A percentile compares a stretch with the other conserved stretches of the same genome.
Evolutionary conservation across 352 stramenopile species (phyloP).

Genomic region (Plasmopara viticola): DNA sequence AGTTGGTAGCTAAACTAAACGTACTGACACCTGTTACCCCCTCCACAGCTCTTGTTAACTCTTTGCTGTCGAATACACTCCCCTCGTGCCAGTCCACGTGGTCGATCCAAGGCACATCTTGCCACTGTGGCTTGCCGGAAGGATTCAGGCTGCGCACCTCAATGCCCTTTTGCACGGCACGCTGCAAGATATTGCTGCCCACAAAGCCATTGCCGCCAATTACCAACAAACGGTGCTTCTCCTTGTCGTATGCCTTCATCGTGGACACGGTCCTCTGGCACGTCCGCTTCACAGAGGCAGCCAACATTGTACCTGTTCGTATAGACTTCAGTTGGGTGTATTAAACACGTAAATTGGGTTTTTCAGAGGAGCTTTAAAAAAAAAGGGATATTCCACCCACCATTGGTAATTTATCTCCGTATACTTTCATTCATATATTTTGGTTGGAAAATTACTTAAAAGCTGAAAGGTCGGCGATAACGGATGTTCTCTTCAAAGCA

Average conservation of each 20-base stretch:
- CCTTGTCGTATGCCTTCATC: conserved; percentile 51
- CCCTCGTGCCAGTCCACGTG: conserved; percentile 85
- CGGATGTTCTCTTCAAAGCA: no score
- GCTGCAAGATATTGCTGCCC: conserved; percentile 86
- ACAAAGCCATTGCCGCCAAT: conserved; percentile 88
- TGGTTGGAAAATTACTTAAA: not conserved
- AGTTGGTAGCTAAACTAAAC: conserved; percentile 10
- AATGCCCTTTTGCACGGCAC: conserved; percentile 82
- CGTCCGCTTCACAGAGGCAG: no score
- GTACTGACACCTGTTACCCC: conserved; percentile 77
- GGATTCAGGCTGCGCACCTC: conserved; percentile 82
- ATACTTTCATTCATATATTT: not conserved
- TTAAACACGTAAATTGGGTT: not conserved
- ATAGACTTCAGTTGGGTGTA: no score
- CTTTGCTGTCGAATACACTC: conserved; percentile 69
- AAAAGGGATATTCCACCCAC: not conserved
- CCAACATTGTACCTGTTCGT: no score
- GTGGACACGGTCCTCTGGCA: conserved; percentile 20
- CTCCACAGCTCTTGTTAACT: conserved; percentile 61
- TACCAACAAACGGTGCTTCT: conserved; percentile 75
- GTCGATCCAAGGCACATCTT: conserved; percentile 73
- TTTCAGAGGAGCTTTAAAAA: not conserved
- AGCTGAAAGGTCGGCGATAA: not conserved
- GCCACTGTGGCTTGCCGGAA: conserved; percentile 74
- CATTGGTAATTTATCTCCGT: no score